Base-by-base conservation (phyloP, 805 yeast species). In the Hanseniaspora mollemarum region DNA sequence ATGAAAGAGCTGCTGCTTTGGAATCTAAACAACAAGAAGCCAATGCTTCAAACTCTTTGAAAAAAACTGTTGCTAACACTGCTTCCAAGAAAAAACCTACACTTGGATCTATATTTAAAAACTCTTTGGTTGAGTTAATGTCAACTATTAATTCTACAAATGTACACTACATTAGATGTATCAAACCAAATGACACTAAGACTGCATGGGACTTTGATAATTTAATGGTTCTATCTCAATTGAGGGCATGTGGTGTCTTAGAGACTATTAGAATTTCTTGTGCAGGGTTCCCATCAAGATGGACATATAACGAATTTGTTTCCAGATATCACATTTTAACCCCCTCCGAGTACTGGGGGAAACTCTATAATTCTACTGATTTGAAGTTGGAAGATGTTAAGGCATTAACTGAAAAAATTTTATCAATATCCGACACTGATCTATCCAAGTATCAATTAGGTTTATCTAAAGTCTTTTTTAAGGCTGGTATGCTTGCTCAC, bases 181-280 rank as follows among this genome's bases (percentile, higher is more conserved):
- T 92, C 63, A 90, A 90, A 67, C 97, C 98, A 5, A 90, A 90
- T 65, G 96, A 87, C 60, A 81, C 80, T 56, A 90, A 92, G 67
- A 81, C 78, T 54, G 95, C 97, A 1, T 90, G 98, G 97, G 83
- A 81, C 64, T 90, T 90, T 67, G 95, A 87, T 61, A 87, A 94
- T 15, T 75, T 87, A 39, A 88, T 90, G 96, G 97, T 90, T 13
- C 73, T 92, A 54, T 82, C 94, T 5, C 98, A 90, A 67, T 74
- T 90, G 55, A 78, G 98, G 64, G 98, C 98, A 5, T 90, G 98
- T 73, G 98, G 98, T 82, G 97, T 90, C 43, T 72, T 90, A 58
- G 98, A 92, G 65, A 92, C 98, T 1, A 90, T 90, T 62, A 74
- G 95, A 61, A 90, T 90, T 43, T 88, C 96, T 1, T 88, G 96